These are phyloP conservation scores for Globisporangium cederbergense DNA, from an alignment of 352 stramenopile species.

Conservation along the genomic window DNA sequence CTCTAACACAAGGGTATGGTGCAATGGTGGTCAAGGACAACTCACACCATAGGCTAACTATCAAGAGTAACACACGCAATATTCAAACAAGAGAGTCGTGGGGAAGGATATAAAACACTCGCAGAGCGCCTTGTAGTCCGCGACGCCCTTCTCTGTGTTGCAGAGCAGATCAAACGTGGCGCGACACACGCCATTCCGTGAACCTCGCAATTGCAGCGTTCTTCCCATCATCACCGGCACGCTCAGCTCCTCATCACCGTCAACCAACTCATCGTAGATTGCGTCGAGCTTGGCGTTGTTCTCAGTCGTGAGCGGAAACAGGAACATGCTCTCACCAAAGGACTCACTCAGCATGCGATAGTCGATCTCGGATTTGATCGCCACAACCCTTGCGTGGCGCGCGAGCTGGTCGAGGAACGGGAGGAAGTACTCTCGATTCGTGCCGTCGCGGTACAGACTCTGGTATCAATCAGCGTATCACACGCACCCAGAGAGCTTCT, in stretches of 20 bases:
- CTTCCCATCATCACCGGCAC: constrained; percentile 84
- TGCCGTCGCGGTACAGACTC: constrained; percentile 93
- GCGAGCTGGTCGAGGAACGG: constrained; percentile 95
- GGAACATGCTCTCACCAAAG: constrained; percentile 38
- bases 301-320: constrained; percentile 39
- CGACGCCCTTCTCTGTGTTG: constrained; percentile 89
- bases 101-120: constrained; percentile 65
- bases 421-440: constrained; percentile 96
- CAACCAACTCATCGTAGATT: constrained; percentile 40
- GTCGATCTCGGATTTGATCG: constrained; percentile 68
- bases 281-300: constrained; percentile 37
- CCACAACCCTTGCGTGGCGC: constrained; percentile 79
- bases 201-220: constrained; percentile 43
- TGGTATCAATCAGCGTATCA: constrained; percentile 22
- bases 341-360: constrained; percentile 60
- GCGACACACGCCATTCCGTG: constrained; percentile 41
- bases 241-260: constrained; percentile 26
- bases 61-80: background rate
- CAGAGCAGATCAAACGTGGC: constrained; percentile 95
- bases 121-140: constrained; percentile 94
- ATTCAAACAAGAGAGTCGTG: background rate
- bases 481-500: background rate
- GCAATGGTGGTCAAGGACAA: constrained; percentile 1
- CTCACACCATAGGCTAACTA: background rate
- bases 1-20: constrained; percentile 86